Evolutionary conservation across 352 stramenopile genomes (phyloP).

Genomic region (Phytophthora multivora): DNA sequence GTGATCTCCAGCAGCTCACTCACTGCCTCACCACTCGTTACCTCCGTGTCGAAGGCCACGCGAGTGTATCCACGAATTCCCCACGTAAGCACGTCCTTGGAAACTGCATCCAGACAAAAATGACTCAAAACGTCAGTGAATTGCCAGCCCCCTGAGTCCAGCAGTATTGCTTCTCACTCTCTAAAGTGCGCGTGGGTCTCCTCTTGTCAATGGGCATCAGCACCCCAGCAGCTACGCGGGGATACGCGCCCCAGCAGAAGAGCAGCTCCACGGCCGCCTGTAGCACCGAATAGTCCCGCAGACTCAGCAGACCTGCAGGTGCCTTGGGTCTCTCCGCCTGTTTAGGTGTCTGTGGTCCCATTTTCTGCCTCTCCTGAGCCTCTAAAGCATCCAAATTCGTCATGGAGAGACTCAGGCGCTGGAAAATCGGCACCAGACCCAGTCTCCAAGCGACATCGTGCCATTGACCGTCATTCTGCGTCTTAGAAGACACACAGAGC

Average conservation of each 20-base stretch:
- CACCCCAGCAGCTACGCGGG: conserved; percentile 54
- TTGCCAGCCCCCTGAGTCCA: not conserved
- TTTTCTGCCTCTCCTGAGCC: conserved; percentile 15
- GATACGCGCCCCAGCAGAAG: conserved; percentile 71
- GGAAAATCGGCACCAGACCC: conserved; percentile 47
- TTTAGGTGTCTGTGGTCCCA: not conserved
- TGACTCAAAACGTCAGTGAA: not conserved
- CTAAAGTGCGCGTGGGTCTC: conserved; percentile 76
- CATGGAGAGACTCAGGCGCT: conserved; percentile 54
- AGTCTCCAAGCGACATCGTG: conserved; percentile 34
- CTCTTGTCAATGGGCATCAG: conserved; percentile 67
- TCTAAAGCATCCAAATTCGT: conserved; percentile 51
- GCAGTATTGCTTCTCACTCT: conserved; percentile 50
- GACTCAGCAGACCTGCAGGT: conserved; percentile 72
- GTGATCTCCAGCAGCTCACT: conserved; percentile 50
- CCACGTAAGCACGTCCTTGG: conserved; percentile 57
- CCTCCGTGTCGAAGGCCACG: conserved; percentile 7
- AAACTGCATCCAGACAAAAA: conserved; percentile 44
- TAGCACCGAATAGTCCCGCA: conserved; percentile 84
- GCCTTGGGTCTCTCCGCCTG: conserved; percentile 43
- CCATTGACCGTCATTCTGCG: conserved; percentile 13
- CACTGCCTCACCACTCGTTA: conserved; percentile 11
- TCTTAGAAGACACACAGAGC: conserved; percentile 29
- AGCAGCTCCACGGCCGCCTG: conserved; percentile 80
- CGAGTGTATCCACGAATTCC: conserved; percentile 30